A percentile compares a stretch with the other conserved stretches of the same genome.
Conservation (phyloP, 352 stramenopile species). For the Globisporangium heterothallicum region DNA sequence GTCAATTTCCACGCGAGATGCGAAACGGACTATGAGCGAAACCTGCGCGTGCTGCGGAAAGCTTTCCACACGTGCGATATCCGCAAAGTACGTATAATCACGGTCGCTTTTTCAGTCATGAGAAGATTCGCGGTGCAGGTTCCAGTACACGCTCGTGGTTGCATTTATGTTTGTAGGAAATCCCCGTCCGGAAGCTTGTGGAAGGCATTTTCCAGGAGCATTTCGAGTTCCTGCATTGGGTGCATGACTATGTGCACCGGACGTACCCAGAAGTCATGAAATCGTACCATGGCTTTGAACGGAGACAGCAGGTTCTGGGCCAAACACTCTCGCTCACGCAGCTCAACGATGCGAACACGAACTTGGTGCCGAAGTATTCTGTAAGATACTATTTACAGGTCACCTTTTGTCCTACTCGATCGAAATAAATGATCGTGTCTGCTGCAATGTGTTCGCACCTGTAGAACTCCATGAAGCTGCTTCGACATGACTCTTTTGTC, state of each 20-base stretch:
- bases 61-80: conserved; percentile 59
- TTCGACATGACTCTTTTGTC: conserved; percentile 15
- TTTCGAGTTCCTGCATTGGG: conserved; percentile 79
- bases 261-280: conserved; percentile 54
- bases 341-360: conserved; percentile 38
- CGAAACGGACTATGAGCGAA: conserved; percentile 53
- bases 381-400: too few species aligned
- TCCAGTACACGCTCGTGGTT: not conserved
- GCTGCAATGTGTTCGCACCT: too few species aligned
- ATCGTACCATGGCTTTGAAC: conserved; percentile 50
- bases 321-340: conserved; percentile 22
- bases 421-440: too few species aligned
- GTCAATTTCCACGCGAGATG: conserved; percentile 56
- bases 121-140: too few species aligned
- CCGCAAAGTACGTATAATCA: conserved; percentile 35
- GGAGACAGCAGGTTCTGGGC: conserved; percentile 40
- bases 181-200: conserved; percentile 59
- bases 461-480: conserved; percentile 32
- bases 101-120: too few species aligned
- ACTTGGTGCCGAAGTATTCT: conserved; percentile 58
- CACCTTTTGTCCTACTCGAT: too few species aligned
- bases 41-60: conserved; percentile 50
- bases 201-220: conserved; percentile 75
- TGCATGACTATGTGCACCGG: conserved; percentile 76
- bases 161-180: conserved; percentile 29